Evolutionary conservation across 179 eudicot genomes (phyloP), one percentile per base, ranked within the genome.

Genomic region (Spergularia azorica): DNA sequence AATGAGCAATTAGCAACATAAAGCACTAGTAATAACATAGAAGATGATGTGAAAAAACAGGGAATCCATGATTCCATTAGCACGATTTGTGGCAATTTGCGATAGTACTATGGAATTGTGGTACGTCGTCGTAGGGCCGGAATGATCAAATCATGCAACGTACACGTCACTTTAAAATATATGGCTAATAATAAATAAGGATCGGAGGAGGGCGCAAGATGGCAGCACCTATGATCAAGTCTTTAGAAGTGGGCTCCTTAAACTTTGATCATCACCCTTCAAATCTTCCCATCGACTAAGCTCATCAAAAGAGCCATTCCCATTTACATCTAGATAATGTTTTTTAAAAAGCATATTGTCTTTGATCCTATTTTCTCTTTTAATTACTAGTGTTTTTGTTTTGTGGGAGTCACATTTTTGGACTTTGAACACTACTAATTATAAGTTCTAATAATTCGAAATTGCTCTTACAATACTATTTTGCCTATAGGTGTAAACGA

Each of bases 261-360:
- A 56, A 17, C 60, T 11, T 20, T 5, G 65, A 15, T 15, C 57
- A 73, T 61, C 58, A 61, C 68, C 68, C 9, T 9, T 18, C 14
- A 64, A 63, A 73, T 73, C 41, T 62, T 73, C 39, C 36, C 21
- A 74, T 63, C 20, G 62, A 63, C 63, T 63, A 32, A 32, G 77
- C 70, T 46, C 39, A 36, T 36, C 39, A 48, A 63, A 73, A 71
- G 63, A 74, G 77, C 77, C 77, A 62, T 54, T 26, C 32, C 69
- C 51, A 74, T 74, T 52, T 74, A 63, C 61, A 74, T 74, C 77
- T 63, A 63, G 77, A 74, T 74, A 74, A 74, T 46, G 54, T 74
- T 74, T 63, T 74, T 10, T 51, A 74, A 63, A 64, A 74, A 64
- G 77, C 15, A 0, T 11, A 41, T 66, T 38, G 18, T 26, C 50